These are phyloP conservation scores for Colletotrichum filicis DNA, from an alignment of 2,329 filamentous ascomycete species.

Conservation along the genomic window DNA sequence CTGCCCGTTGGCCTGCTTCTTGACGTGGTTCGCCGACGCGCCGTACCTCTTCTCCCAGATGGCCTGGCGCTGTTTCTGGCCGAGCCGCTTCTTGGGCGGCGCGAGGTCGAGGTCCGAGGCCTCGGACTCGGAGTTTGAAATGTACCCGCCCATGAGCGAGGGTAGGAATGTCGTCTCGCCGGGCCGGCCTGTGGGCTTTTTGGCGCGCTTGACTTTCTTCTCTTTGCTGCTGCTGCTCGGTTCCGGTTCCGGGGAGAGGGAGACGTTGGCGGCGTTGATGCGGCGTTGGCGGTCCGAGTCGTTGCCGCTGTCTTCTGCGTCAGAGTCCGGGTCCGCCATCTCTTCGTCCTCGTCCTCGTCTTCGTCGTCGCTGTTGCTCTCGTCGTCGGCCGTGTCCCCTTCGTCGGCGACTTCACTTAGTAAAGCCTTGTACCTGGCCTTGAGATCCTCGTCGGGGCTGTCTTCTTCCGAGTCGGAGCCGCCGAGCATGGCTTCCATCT, in stretches of 20 bases:
- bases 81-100: constrained; percentile 77
- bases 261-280: constrained; percentile 38
- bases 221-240: constrained; percentile 38
- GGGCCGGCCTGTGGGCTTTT: constrained; percentile 28
- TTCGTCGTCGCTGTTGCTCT: constrained; percentile 44
- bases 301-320: constrained; percentile 38
- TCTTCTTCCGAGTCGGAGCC: constrained; percentile 57
- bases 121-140: constrained; percentile 76
- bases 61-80: constrained; percentile 80
- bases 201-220: constrained; percentile 44
- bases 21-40: constrained; percentile 74
- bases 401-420: constrained; percentile 55
- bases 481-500: constrained; percentile 58
- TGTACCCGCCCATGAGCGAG: constrained; percentile 81
- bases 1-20: constrained; percentile 48
- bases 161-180: constrained; percentile 74
- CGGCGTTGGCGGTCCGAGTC: constrained; percentile 39
- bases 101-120: constrained; percentile 74
- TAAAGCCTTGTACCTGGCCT: constrained; percentile 58
- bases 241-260: constrained; percentile 44
- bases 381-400: constrained; percentile 44
- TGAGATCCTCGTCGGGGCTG: constrained; percentile 47
- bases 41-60: constrained; percentile 87
- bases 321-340: constrained; percentile 43
- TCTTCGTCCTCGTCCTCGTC: constrained; percentile 45